Conservation (phyloP, 2,329 filamentous ascomycete species). For the Tolypocladium tropicale region DNA sequence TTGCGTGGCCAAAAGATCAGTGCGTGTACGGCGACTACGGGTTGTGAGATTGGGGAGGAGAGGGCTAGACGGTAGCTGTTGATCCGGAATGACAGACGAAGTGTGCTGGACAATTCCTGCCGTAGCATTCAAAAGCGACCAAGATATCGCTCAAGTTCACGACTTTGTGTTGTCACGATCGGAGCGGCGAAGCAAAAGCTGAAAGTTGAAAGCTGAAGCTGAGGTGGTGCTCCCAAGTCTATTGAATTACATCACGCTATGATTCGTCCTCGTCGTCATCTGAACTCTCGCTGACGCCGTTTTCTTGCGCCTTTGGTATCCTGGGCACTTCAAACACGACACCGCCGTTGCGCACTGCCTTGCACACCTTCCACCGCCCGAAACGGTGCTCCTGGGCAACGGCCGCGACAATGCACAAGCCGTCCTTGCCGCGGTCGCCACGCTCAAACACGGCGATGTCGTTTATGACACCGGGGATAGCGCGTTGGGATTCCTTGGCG, state of each 20-base stretch:
- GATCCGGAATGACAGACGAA: not conserved
- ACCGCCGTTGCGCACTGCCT: conserved; percentile 67
- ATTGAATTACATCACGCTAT: conserved; percentile 4
- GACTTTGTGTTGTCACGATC: not conserved
- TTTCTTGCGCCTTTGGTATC: conserved; percentile 16
- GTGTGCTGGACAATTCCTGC: too few relatives aligned
- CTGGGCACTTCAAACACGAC: conserved; percentile 74
- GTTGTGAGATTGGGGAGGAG: not conserved
- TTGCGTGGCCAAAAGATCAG: too few relatives aligned
- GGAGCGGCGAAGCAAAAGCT: too few relatives aligned
- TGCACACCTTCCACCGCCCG: conserved; percentile 65
- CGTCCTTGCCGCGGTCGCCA: conserved; percentile 64
- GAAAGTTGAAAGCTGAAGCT: conserved; percentile 1
- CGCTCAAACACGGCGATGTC: conserved; percentile 81
- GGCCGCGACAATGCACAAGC: conserved; percentile 75
- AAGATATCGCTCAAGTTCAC: not conserved
- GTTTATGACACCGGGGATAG: conserved; percentile 71
- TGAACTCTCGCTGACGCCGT: conserved; percentile 6
- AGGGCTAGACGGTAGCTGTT: not conserved
- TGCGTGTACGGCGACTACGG: not conserved
- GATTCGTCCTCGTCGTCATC: conserved; percentile 11
- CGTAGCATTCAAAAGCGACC: not conserved
- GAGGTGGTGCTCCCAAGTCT: not conserved
- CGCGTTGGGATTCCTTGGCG: conserved; percentile 2
- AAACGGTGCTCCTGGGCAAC: conserved; percentile 79